Evolutionary conservation across 2,329 filamentous ascomycete genomes (phyloP).

Genomic region (Colletotrichum tanaceti): DNA sequence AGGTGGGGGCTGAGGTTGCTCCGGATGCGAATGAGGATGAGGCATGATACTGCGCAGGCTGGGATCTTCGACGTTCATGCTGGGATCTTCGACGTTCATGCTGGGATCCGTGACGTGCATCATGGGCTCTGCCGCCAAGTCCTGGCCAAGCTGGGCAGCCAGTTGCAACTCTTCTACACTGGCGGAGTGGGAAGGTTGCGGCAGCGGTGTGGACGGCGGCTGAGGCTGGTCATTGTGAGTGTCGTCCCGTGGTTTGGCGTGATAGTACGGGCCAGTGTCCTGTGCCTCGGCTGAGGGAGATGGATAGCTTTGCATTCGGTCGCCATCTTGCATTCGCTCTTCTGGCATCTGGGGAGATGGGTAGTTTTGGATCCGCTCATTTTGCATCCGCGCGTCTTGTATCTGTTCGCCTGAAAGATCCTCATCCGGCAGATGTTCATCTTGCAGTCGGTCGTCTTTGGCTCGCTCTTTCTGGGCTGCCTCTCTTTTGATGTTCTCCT

Average conservation of each 20-base stretch:
- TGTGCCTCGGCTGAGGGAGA: constrained; percentile 30
- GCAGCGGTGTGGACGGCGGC: constrained; percentile 54
- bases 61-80: constrained; percentile 57
- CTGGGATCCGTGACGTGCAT: constrained; percentile 61
- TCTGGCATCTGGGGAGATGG: constrained; percentile 30
- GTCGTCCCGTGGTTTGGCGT: constrained; percentile 44
- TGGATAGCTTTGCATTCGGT: constrained; percentile 34
- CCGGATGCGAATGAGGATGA: constrained; percentile 50
- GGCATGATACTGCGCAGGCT: constrained; percentile 58
- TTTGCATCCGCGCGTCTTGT: constrained; percentile 1
- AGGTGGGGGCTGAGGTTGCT: constrained; percentile 31
- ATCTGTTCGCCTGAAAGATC: constrained; percentile 4
- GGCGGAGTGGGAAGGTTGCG: constrained; percentile 56
- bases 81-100: constrained; percentile 57
- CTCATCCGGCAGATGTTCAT: constrained; percentile 2
- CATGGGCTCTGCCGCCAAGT: constrained; percentile 60
- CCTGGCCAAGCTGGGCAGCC: constrained; percentile 68
- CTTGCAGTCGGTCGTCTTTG: background rate
- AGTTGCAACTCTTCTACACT: constrained; percentile 69
- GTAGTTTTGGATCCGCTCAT: constrained; percentile 33
- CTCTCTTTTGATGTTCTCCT: constrained; percentile 13
- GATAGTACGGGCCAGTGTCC: constrained; percentile 36
- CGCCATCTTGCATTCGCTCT: constrained; percentile 27
- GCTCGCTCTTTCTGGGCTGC: constrained; percentile 5
- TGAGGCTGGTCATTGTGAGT: constrained; percentile 44